Evolutionary conservation across 768 basidiomycete genomes (phyloP).

Genomic region (Panellus pusillus): DNA sequence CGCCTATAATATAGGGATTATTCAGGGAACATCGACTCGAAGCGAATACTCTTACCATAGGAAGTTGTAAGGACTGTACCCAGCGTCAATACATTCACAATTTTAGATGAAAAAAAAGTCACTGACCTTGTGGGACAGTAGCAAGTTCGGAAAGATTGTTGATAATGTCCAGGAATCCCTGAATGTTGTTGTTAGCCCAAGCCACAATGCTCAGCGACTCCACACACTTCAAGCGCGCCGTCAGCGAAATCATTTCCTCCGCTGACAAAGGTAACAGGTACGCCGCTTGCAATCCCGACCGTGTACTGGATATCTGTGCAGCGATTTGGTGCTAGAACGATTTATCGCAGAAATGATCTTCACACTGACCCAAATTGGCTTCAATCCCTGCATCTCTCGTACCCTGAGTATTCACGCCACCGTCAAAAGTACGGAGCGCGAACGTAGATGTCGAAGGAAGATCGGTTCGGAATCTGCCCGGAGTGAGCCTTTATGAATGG

Average conservation of each 20-base stretch:
- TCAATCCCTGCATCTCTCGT: conserved; percentile 16
- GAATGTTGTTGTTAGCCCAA: too few relatives aligned
- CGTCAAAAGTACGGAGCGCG: conserved; percentile 7
- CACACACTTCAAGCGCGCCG: neutral
- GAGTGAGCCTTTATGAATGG: too few relatives aligned
- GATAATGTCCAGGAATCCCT: conserved; percentile 1
- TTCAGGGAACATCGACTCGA: too few relatives aligned
- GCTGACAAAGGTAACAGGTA: conserved; percentile 23
- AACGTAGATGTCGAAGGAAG: conserved; percentile 20
- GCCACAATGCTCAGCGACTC: too few relatives aligned
- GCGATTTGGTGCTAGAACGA: neutral
- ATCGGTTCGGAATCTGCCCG: conserved; percentile 9
- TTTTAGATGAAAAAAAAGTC: neutral
- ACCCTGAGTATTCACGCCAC: conserved; percentile 16
- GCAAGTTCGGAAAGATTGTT: neutral
- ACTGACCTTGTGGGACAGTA: neutral
- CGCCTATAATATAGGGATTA: neutral
- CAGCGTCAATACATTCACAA: neutral
- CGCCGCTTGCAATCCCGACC: conserved; percentile 23
- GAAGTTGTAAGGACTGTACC: neutral
- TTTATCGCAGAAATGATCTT: too few relatives aligned
- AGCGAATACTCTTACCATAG: neutral
- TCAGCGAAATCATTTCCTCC: conserved; percentile 14
- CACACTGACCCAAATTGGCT: conserved; percentile 14
- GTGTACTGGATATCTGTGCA: conserved; percentile 24